Base-by-base conservation (phyloP, 345 rosid species). In the Gossypium sturtianum region DNA sequence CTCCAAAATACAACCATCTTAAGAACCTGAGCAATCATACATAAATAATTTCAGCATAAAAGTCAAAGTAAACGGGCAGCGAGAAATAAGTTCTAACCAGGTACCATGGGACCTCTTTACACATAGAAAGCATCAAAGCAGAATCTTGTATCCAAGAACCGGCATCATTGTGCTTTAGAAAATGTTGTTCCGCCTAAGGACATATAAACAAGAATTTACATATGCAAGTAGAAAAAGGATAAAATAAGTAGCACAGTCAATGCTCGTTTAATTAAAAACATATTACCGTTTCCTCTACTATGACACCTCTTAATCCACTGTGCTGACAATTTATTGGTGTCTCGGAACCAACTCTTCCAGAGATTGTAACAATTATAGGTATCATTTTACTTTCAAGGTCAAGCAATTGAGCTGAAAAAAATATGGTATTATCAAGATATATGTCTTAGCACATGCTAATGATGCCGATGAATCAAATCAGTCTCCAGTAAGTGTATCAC, bases 101-200 rank as follows among this genome's bases (percentile, higher is more conserved):
- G 79, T 87, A 91, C 98, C 99, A 91, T 44, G 99, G 99, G 80
- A 94, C 98, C 87, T 94, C 99, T 66, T 92, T 92, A 74, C 97
- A 89, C 98, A 91, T 87, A 9, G 98, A 91, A 38, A 92, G 78
- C 90, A 92, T 89, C 77, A 94, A 77, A 2, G 98, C 98, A 48
- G 98, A 92, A 85, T 94, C 99, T 82, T 94, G 96, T 65, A 92
- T 93, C 99, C 98, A 94, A 71, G 99, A 91, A 73, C 99, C 99
- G 2, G 97, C 86, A 85, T 92, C 99, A 84, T 90, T 94, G 83
- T 91, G 98, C 69, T 94, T 94, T 57, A 94, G 82, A 70, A 92
- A 92, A 76, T 92, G 97, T 72, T 92, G 98, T 38, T 94, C 98
- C 12, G 96, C 98, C 97, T 94, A 87, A 76, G 68, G 17, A 76